Evolutionary conservation across 352 stramenopile species (phyloP).

Genomic region (Labyrinthula sp.): DNA sequence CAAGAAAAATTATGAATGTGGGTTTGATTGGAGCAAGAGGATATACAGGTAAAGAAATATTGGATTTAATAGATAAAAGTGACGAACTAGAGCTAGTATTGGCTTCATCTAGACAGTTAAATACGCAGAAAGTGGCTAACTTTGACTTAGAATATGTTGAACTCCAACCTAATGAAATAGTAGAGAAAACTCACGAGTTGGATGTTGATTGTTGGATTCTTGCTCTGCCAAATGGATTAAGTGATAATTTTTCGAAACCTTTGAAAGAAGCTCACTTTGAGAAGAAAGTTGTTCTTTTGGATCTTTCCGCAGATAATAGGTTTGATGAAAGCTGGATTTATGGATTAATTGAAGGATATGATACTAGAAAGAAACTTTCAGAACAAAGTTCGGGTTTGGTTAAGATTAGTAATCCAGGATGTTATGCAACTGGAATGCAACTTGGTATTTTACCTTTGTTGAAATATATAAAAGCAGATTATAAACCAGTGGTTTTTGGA

Average conservation of each 20-base stretch:
- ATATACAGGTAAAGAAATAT: slow-evolving; percentile 58
- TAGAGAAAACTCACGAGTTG: slow-evolving; percentile 44
- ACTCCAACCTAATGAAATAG: slow-evolving; percentile 49
- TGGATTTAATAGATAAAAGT: slow-evolving; percentile 52
- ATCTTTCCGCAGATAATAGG: slow-evolving; percentile 59
- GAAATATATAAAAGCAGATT: slow-evolving; percentile 37
- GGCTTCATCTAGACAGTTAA: slow-evolving; percentile 52
- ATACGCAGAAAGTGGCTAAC: slow-evolving; percentile 44
- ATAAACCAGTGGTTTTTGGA: slow-evolving; percentile 57
- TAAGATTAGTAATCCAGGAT: slow-evolving; percentile 61
- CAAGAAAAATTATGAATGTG: slow-evolving; percentile 53
- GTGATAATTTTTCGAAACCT: slow-evolving; percentile 54
- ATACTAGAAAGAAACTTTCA: slow-evolving; percentile 40
- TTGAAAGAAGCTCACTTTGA: slow-evolving; percentile 8
- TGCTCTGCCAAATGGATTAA: slow-evolving; percentile 57
- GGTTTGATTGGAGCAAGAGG: slow-evolving; percentile 54
- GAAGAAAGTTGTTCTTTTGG: slow-evolving; percentile 45
- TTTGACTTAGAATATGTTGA: slow-evolving; percentile 51
- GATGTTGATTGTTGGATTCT: slow-evolving; percentile 48
- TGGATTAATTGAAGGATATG: slow-evolving; percentile 50
- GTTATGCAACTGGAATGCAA: slow-evolving; percentile 57
- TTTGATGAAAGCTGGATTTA: slow-evolving; percentile 61
- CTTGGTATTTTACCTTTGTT: slow-evolving; percentile 52
- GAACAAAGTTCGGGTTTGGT: slow-evolving; percentile 43
- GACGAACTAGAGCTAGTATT: slow-evolving; percentile 53